Percentiles rank a stretch among this genome's conserved stretches.
These are phyloP conservation scores for Bryum argenteum DNA, from an alignment of 225 moss, liverwort and hornwort genomes.

Conservation along the genomic window DNA sequence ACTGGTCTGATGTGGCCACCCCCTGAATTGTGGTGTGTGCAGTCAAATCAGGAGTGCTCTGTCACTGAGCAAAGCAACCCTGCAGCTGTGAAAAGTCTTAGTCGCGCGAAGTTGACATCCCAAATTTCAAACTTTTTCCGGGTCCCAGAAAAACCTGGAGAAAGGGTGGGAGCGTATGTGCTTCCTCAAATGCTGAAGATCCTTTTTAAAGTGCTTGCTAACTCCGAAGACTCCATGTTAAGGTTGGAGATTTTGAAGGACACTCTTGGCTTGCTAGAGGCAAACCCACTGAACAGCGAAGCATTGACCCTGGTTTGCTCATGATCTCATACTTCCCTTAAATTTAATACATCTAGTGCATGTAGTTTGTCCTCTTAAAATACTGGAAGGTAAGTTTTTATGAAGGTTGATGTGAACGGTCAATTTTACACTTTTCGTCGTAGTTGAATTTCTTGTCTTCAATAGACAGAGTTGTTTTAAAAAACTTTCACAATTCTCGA, in stretches of 20 bases:
- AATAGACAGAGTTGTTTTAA: background rate
- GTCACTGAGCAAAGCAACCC: slow-evolving; percentile 36
- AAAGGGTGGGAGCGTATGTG: slow-evolving; percentile 70
- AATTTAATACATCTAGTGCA: slow-evolving; percentile 3
- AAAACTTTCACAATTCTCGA: background rate
- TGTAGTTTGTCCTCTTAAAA: background rate
- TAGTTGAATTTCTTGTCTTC: background rate
- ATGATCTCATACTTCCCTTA: background rate
- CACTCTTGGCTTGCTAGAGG: slow-evolving; percentile 69
- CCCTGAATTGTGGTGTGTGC: slow-evolving; percentile 23
- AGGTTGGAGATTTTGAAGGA: slow-evolving; percentile 78
- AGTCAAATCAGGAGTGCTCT: slow-evolving; percentile 48
- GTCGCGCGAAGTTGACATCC: slow-evolving; percentile 53
- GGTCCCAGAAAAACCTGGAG: slow-evolving; percentile 56
- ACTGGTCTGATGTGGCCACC: slow-evolving; percentile 11
- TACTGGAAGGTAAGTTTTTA: slow-evolving; percentile 9
- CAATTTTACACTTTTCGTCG: background rate
- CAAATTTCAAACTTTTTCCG: slow-evolving; percentile 67
- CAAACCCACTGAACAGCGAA: slow-evolving; percentile 75
- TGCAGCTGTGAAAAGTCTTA: slow-evolving; percentile 45
- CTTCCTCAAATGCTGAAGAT: slow-evolving; percentile 77
- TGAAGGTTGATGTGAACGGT: background rate
- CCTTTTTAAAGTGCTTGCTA: slow-evolving; percentile 63
- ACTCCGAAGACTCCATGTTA: slow-evolving; percentile 61
- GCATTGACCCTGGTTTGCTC: slow-evolving; percentile 62